Conservation (phyloP, 257 asterid genomes). For the Solanum boliviense region DNA sequence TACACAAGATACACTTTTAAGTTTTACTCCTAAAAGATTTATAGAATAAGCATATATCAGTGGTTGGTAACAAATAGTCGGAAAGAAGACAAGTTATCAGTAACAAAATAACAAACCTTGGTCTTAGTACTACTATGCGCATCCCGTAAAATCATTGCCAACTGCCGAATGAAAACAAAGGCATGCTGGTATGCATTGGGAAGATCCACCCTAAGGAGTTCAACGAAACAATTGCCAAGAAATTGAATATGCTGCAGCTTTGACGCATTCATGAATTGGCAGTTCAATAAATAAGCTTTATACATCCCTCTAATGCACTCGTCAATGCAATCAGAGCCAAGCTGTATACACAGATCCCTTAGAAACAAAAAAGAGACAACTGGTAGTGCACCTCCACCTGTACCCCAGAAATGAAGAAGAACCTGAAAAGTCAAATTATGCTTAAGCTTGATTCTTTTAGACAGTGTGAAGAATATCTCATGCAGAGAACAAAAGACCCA, state of each 20-base stretch:
- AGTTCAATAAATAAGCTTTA: conserved; percentile 76
- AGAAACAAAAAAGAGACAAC: conserved; percentile 80
- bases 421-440: conserved; percentile 35
- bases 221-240: conserved; percentile 77
- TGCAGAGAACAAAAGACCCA: not conserved
- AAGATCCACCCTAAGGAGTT: conserved; percentile 61
- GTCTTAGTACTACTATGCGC: conserved; percentile 44
- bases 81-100: not conserved
- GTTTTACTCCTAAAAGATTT: not conserved
- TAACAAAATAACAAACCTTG: conserved; percentile 20
- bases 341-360: conserved; percentile 66
- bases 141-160: conserved; percentile 72
- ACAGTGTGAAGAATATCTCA: not conserved
- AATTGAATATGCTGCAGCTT: conserved; percentile 85
- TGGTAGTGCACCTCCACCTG: conserved; percentile 86
- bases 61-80: not conserved
- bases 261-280: conserved; percentile 62
- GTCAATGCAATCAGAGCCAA: conserved; percentile 74
- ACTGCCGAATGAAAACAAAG: conserved; percentile 78
- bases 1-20: not conserved
- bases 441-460: not conserved
- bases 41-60: not conserved
- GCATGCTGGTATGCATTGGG: conserved; percentile 85
- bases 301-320: conserved; percentile 93
- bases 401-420: conserved; percentile 96